Base-by-base conservation (phyloP, 2,329 filamentous ascomycete species). In the Tolypocladium capitatum region DNA sequence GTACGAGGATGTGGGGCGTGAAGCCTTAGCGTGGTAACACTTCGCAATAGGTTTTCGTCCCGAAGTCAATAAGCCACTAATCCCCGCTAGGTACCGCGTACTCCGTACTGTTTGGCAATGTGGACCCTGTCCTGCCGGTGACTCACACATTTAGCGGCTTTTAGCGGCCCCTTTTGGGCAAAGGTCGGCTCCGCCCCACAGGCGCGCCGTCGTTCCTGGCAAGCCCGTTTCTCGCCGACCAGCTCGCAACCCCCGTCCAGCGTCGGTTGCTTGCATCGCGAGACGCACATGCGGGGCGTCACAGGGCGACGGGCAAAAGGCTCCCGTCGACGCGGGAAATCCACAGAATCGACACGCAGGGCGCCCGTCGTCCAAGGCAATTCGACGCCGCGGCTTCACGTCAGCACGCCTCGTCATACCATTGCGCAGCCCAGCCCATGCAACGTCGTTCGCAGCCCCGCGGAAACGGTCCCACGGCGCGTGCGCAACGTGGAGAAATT, bases 71-170 rank as follows among this genome's bases (percentile, higher is more conserved):
- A 36, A 5, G 33, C 24, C 21, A 5, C 43, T 47, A 46, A 28
- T 21, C 5, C 24, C 2, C 2, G 8, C 3, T 24, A 52, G 32
- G 53, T 49, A 52, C 47, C 50, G 27, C 46, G 48, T 5, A 5
- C 24, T 5, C 24, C 57, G 55, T 57, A 56, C 53, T 57, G 58
- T 55, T n/a, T n/a, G 27, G 33, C 49, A 53, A 51, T 54, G 50
- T 52, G 48, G 48, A n/a, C 31, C 43, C 41, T 35, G 56, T 46
- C 56, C 55, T 55, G 55, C 51, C 56, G 55, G 60, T 65, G 63
- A 65, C 54, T 65, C 63, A 65, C 60, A 64, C 56, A 55, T 55
- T 58, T 57, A 46, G 2, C 40, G 54, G 55, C 56, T 56, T 55
- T 58, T 57, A 46, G 2, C 40, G 54, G 55, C 57, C 53, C 58